Evolutionary conservation across 768 basidiomycete species (phyloP), one percentile per base, ranked within the genome.

Genomic region (Suillus brevipes): DNA sequence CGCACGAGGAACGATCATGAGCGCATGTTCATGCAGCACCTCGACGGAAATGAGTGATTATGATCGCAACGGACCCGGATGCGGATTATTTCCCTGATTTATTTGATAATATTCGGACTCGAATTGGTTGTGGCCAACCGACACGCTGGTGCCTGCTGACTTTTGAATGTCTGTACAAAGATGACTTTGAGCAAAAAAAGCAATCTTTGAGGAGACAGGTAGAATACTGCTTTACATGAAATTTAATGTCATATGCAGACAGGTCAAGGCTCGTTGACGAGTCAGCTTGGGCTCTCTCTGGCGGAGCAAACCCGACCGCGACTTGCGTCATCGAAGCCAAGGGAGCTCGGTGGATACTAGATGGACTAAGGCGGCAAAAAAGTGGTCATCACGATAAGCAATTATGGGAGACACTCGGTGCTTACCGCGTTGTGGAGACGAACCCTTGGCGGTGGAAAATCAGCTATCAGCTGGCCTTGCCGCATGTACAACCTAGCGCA

Each of bases 11-110:
- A 25, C 38, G 25, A 58, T 59, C 9, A 28, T 59, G 25, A 40
- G 16, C 56, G 14, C 23, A 37, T 23, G 23, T 57, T 23, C 13
- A 37, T 57, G 36, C 52, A 53, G 18, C 53, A 55, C 23, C 57
- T 58, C 57, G 25, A 40, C 57, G 37, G 57, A 58, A 58, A 58
- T 58, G 57, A 38, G 57, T n/a, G 9, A 18, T 57, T 38, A 31
- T 59, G 18, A 28, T 42, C 40, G 25, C 40, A 42, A 59, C 25
- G 58, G 58, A 18, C 38, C 57, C 38, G 38, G 28, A 25, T 58
- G 38, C 16, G 37, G 38, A 16, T 55, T n/a, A 36, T 36, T 40
- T 18, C 25, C 23, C n/a, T 16, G 36, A 57, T 57, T n/a, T 57
- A 38, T 57, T 57, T 57, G 36, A 57, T n/a, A 2, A 57, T 13